A percentile compares a stretch with the other conserved stretches of the same genome.
phyloP scores from a whole-genome alignment of 768 basidiomycete species.

The Rhodotorula babjevae region DNA sequence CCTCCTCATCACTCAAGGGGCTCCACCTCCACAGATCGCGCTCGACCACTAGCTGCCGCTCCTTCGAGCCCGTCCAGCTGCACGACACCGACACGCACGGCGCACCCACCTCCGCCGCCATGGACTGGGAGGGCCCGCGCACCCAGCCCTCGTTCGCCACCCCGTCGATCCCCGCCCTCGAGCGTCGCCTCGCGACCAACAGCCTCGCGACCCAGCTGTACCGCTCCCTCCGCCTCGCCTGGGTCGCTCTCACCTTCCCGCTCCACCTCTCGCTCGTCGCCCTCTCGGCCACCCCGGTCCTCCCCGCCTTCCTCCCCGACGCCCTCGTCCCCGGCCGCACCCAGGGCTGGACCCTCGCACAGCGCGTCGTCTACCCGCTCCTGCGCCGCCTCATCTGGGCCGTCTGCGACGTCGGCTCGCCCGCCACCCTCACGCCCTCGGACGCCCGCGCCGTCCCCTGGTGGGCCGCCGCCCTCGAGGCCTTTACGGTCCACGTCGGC shows the following conservation, averaged over 20 bases:
- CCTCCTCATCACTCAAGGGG: too few relatives aligned
- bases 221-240: constrained; percentile 28
- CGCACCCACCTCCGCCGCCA: not conserved
- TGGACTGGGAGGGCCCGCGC: constrained; percentile 14
- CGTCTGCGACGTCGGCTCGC: constrained; percentile 15
- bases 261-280: constrained; percentile 7
- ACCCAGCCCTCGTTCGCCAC: constrained; percentile 23
- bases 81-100: too few relatives aligned
- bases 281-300: constrained; percentile 1
- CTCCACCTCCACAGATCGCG: too few relatives aligned
- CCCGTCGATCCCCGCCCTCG: constrained; percentile 31
- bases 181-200: constrained; percentile 7
- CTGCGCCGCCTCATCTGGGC: constrained; percentile 35
- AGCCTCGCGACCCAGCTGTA: constrained; percentile 1
- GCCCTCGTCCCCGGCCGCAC: not conserved
- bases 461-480: constrained; percentile 18
- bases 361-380: constrained; percentile 33
- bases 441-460: not conserved
- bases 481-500: constrained; percentile 15
- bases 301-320: not conserved
- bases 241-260: constrained; percentile 22
- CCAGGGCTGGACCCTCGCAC: constrained; percentile 23
- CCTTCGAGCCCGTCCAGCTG: too few relatives aligned
- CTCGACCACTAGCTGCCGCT: too few relatives aligned
- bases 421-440: constrained; percentile 8